Base-by-base conservation (phyloP, 257 asterid species). In the Penstemon newberryi region DNA sequence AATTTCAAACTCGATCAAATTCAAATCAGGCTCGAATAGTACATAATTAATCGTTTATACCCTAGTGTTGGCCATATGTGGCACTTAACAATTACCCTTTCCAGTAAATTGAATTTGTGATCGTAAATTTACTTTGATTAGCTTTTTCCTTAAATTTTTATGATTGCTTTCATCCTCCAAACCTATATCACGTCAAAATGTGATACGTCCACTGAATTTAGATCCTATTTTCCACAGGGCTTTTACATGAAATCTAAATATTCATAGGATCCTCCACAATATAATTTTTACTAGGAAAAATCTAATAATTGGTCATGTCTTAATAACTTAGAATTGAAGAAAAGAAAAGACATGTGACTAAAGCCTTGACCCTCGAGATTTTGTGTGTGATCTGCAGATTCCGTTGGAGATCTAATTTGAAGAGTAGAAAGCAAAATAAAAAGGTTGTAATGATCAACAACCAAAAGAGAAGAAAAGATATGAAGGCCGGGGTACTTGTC, bases 321-420 rank as follows among this genome's bases (percentile, higher is more conserved):
- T 73, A 56, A 38, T 75, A 63, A 62, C 86, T 80, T 82, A 68
- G 42, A 53, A 63, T 13, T 68, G 83, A 85, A 78, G 86, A 76
- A 82, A 85, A 60, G 82, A 71, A 78, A 78, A 69, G 67, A 81
- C 53, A 60, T 11, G 38, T 45, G 19, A 66, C 38, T 18, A 37
- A 9, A 56, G 58, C 13, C 65, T 55, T 56, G 2, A 9, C 3
- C 7, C 71, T 49, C 37, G 37, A 50, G 46, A 64, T 64, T 75
- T 69, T 43, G 37, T 56, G 64, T 49, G 40, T 5, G 6, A 49
- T 49, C 15, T 49, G 54, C 54, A 11, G 6, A 19, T 62, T 59
- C 18, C 39, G 9, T 56, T 13, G 4, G n/a, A 13, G 6, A 7
- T 9, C 15, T 10, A n/a, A 38, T 19, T n/a, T 6, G 41, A 47